Percentiles rank a stretch among this genome's conserved stretches.
These are phyloP conservation scores for Poronia punctata DNA, from an alignment of 495 filamentous ascomycete genomes.

Conservation along the genomic window DNA sequence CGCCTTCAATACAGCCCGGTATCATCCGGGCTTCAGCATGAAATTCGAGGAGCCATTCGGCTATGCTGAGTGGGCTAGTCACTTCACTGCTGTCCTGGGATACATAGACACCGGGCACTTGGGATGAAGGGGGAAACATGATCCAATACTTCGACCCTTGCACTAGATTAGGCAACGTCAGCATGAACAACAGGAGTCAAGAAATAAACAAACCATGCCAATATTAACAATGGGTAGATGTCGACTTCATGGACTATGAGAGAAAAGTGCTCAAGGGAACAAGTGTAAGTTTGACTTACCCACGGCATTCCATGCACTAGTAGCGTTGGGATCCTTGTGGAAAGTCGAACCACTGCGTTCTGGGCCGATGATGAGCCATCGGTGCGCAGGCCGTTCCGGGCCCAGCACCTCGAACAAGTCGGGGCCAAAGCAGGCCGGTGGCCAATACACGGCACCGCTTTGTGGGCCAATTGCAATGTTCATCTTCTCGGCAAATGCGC, in stretches of 20 bases:
- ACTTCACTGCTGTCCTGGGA: conserved; percentile 91
- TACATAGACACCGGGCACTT: conserved; percentile 78
- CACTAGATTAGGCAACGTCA: conserved; percentile 26
- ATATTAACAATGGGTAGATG: too few species aligned
- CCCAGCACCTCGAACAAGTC: conserved; percentile 84
- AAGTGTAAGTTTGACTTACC: conserved; percentile 4
- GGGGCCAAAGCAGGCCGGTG: conserved; percentile 80
- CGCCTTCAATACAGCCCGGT: conserved; percentile 76
- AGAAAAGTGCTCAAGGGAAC: too few species aligned
- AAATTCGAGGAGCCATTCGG: conserved; percentile 90
- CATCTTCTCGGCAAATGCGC: conserved; percentile 84
- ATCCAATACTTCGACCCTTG: conserved; percentile 97
- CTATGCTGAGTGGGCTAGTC: conserved; percentile 88
- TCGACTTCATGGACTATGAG: too few species aligned
- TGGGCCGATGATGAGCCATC: conserved; percentile 92
- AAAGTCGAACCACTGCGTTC: conserved; percentile 88
- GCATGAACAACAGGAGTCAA: neutral
- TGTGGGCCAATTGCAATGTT: conserved; percentile 51
- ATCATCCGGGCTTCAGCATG: conserved; percentile 77
- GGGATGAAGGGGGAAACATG: conserved; percentile 62
- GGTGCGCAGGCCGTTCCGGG: conserved; percentile 71
- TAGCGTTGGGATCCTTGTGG: conserved; percentile 70
- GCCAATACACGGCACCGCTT: conserved; percentile 61
- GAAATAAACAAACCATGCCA: too few species aligned
- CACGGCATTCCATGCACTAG: conserved; percentile 93